Base-by-base conservation (phyloP, 164 flowering plant species). In the Nelumbo lutea region DNA sequence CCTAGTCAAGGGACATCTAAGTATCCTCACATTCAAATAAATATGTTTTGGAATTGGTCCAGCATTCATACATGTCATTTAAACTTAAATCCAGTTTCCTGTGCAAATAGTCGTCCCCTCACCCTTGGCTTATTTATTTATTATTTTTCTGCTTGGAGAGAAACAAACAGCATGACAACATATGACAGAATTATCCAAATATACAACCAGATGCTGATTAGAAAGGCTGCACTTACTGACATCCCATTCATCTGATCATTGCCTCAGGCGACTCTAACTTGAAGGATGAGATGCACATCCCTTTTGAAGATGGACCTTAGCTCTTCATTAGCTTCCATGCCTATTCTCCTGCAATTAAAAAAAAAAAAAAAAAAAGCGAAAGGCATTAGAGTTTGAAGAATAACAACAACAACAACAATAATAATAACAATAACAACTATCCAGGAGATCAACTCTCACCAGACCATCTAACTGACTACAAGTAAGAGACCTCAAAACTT, bases 311-410 rank as follows among this genome's bases (percentile, higher is more conserved):
- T 88, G 64, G 88, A 78, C 65, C 97, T 80, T 53, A 95, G 82
- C 82, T 95, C 96, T 70, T 90, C 94, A 74, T 90, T 95, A 39
- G 98, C 97, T 78, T 92, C 98, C 14, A 87, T 45, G 13, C 82
- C 82, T 60, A 79, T 79, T 69, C 76, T 77, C 80, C 82, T 79
- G 78, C 64, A 42, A 59, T 61, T 13, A 3, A 4, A 1, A 27
- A 42, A 5, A 42, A 9, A 43, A 9, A 13, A 42, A 6, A 47
- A 4, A 46, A 4, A 4, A 46, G 7, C 48, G 1, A 7, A 46
- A 46, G 4, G 48, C 48, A 46, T 46, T 1, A 46, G 7, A 46
- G 7, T 7, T 7, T 46, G 4, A 46, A 46, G 7, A 46, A 27
- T 46, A 7, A 46, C 7, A 4, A 46, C 5, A 46, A 46, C 7